Conservation (phyloP, 345 rosid genomes). For the Citrus unshiu region DNA sequence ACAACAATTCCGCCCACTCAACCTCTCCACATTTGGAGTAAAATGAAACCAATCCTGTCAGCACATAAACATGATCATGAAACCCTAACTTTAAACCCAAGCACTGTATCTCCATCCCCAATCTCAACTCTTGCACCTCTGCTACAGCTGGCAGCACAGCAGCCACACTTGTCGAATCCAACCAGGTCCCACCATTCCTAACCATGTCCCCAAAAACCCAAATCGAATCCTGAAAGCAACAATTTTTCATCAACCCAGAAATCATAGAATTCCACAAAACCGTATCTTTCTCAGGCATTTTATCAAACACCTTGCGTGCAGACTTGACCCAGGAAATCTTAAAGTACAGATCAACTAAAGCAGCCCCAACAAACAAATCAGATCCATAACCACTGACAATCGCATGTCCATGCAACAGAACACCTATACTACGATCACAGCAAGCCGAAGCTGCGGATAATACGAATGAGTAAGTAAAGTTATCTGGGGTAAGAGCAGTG, state of each 20-base stretch:
- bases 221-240: conserved; percentile 45
- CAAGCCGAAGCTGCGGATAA: conserved; percentile 50
- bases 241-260: conserved; percentile 54
- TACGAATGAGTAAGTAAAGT: conserved; percentile 52
- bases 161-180: conserved; percentile 52
- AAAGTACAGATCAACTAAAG: conserved; percentile 53
- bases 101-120: conserved; percentile 63
- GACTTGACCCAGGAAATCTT: conserved; percentile 31
- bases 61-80: conserved; percentile 44
- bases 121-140: conserved; percentile 56
- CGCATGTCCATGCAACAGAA: conserved; percentile 47
- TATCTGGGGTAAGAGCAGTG: conserved; percentile 47
- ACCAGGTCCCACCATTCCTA: conserved; percentile 25
- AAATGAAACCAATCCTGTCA: conserved; percentile 60
- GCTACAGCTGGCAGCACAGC: conserved; percentile 69
- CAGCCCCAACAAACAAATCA: conserved; percentile 59
- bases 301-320: conserved; percentile 58
- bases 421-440: conserved; percentile 36
- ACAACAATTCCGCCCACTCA: conserved; percentile 37
- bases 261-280: conserved; percentile 63
- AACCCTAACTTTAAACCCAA: conserved; percentile 50
- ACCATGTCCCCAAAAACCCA: conserved; percentile 46
- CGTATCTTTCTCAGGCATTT: conserved; percentile 58
- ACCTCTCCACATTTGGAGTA: conserved; percentile 62
- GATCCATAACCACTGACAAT: conserved; percentile 51